Evolutionary conservation across 768 basidiomycete genomes (phyloP).

Genomic region (Chalciporus chontae): DNA sequence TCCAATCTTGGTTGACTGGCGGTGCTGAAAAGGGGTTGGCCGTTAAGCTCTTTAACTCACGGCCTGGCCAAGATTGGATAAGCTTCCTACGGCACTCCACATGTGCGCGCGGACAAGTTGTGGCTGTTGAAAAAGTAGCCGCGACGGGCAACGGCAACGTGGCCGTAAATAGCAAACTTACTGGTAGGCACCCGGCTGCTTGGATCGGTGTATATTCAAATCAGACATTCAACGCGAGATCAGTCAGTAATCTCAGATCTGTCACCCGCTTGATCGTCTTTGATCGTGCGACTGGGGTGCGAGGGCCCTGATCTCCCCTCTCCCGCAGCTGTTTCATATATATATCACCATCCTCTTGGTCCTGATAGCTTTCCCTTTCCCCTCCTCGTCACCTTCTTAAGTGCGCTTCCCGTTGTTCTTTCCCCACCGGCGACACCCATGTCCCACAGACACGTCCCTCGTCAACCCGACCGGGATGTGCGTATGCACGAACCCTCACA

Average conservation of each 20-base stretch:
- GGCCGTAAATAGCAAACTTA: constrained; percentile 33
- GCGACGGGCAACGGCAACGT: constrained; percentile 46
- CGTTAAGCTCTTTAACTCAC: constrained; percentile 44
- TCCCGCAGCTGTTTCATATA: constrained; percentile 47
- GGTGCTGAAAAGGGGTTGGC: constrained; percentile 29
- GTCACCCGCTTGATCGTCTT: constrained; percentile 50
- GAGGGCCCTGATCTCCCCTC: constrained; percentile 42
- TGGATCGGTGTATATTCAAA: constrained; percentile 40
- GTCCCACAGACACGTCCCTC: constrained; percentile 60
- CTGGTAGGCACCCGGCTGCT: constrained; percentile 54
- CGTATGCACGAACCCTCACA: constrained; percentile 58
- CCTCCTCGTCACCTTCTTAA: constrained; percentile 38
- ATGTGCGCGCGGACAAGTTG: constrained; percentile 31
- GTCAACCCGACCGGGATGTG: constrained; percentile 57
- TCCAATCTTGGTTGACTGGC: constrained; percentile 10
- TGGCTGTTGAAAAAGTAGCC: constrained; percentile 36
- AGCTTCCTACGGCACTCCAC: constrained; percentile 39
- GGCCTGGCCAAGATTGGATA: constrained; percentile 30
- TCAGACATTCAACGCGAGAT: constrained; percentile 41
- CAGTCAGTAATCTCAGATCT: constrained; percentile 35
- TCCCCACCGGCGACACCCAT: constrained; percentile 36
- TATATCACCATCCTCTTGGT: constrained; percentile 48
- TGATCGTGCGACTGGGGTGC: constrained; percentile 57
- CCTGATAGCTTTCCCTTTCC: constrained; percentile 47
- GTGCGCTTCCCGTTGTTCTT: constrained; percentile 21